Percentiles rank a stretch among this genome's conserved stretches.
These are phyloP conservation scores for Acacia crassicarpa DNA, from an alignment of 306 rosid species.

Conservation along the genomic window DNA sequence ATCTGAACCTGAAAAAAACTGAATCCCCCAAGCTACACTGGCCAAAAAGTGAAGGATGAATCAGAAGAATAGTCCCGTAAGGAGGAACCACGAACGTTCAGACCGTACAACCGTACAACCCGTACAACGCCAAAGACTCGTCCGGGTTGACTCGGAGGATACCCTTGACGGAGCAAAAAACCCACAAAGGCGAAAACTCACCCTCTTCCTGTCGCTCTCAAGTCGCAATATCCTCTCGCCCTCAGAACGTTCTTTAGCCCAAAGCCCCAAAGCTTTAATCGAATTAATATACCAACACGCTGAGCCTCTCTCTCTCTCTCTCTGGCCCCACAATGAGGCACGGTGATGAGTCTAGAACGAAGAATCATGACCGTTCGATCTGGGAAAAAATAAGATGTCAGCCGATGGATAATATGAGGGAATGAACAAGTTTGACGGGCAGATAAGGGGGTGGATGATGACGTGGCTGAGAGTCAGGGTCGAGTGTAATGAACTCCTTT, in stretches of 20 bases:
- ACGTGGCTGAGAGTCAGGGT: constrained; percentile 38
- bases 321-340: background rate
- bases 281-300: constrained; percentile 51
- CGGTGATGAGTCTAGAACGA: constrained; percentile 64
- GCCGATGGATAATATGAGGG: constrained; percentile 28
- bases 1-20: constrained; percentile 40
- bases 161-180: constrained; percentile 29
- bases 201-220: background rate
- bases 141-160: constrained; percentile 49
- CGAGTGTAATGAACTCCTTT: background rate
- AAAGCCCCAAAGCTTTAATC: background rate
- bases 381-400: background rate
- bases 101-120: constrained; percentile 12
- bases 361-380: constrained; percentile 40
- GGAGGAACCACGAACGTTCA: background rate
- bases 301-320: constrained; percentile 23
- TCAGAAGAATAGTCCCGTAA: background rate
- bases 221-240: background rate
- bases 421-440: constrained; percentile 45
- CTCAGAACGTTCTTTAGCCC: constrained; percentile 49
- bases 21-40: background rate
- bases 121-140: constrained; percentile 36
- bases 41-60: background rate
- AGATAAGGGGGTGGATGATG: constrained; percentile 52
- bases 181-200: constrained; percentile 14